phyloP scores from a whole-genome alignment of 2,329 filamentous ascomycete species.

The Fusarium sambucinum region DNA sequence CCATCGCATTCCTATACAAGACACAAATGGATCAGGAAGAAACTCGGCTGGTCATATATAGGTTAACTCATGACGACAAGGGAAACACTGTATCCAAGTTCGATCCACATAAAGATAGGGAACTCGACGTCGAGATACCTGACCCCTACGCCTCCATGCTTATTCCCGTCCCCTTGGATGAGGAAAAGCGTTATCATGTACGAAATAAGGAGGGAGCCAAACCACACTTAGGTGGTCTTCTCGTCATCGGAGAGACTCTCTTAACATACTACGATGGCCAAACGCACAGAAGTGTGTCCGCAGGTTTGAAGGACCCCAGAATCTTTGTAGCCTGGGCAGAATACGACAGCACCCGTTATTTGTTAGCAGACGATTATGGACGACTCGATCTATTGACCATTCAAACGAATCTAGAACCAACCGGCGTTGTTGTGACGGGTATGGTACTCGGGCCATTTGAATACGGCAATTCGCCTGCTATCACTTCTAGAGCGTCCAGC shows the following conservation, averaged over 20 bases:
- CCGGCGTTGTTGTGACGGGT: conserved; percentile 74
- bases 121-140: conserved; percentile 64
- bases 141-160: conserved; percentile 70
- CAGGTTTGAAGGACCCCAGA: conserved; percentile 76
- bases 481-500: conserved; percentile 79
- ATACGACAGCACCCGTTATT: conserved; percentile 82
- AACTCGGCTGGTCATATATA: conserved; percentile 69
- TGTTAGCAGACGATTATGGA: conserved; percentile 94
- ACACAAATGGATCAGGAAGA: conserved; percentile 64
- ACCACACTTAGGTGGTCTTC: conserved; percentile 74
- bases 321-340: conserved; percentile 94
- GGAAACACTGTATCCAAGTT: conserved; percentile 67
- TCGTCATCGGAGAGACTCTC: conserved; percentile 83
- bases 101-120: conserved; percentile 66
- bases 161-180: conserved; percentile 71
- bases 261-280: conserved; percentile 88
- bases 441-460: conserved; percentile 72
- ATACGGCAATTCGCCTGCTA: conserved; percentile 45
- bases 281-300: conserved; percentile 73
- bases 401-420: conserved; percentile 72
- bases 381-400: conserved; percentile 87
- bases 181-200: conserved; percentile 70
- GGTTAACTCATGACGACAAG: conserved; percentile 69
- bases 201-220: conserved; percentile 65
- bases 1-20: conserved; percentile 70